A percentile compares a stretch with the other conserved stretches of the same genome.
These are phyloP conservation scores for Colletotrichum cuscutae DNA, from an alignment of 2,329 filamentous ascomycete genomes.

Conservation along the genomic window DNA sequence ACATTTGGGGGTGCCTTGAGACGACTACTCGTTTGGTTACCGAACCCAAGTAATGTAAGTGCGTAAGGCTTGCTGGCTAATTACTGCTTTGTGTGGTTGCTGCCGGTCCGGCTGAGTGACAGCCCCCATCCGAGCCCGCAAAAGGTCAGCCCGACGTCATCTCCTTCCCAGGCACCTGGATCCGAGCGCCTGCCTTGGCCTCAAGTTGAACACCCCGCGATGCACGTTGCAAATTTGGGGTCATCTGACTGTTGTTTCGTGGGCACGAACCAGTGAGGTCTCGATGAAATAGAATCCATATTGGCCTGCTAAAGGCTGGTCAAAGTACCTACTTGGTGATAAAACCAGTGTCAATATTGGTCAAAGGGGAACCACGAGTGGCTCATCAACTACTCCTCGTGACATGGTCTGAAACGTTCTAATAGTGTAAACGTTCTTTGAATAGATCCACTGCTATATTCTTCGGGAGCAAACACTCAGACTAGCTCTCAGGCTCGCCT, in stretches of 20 bases:
- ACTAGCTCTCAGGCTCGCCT: neutral
- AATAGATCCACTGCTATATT: neutral
- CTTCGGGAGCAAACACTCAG: neutral
- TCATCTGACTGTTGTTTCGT: neutral
- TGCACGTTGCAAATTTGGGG: neutral
- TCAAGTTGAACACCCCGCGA: neutral
- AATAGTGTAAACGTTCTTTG: neutral
- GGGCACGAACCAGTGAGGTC: neutral
- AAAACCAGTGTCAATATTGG: neutral
- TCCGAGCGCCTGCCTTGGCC: neutral
- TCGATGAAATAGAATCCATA: neutral
- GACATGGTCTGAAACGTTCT: neutral
- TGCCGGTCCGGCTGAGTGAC: neutral
- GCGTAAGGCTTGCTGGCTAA: slow-evolving; percentile 11
- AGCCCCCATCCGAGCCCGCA: neutral
- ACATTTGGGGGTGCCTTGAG: neutral
- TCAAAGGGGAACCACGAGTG: neutral
- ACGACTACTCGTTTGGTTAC: neutral
- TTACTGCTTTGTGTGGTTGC: too few species aligned
- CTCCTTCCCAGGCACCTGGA: neutral
- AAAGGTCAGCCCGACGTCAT: neutral
- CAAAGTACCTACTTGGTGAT: neutral
- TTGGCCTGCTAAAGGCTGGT: neutral
- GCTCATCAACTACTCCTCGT: neutral
- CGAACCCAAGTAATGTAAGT: slow-evolving; percentile 1